phyloP scores from a whole-genome alignment of 2,329 filamentous ascomycete species.

The Epichloe gansuensis region DNA sequence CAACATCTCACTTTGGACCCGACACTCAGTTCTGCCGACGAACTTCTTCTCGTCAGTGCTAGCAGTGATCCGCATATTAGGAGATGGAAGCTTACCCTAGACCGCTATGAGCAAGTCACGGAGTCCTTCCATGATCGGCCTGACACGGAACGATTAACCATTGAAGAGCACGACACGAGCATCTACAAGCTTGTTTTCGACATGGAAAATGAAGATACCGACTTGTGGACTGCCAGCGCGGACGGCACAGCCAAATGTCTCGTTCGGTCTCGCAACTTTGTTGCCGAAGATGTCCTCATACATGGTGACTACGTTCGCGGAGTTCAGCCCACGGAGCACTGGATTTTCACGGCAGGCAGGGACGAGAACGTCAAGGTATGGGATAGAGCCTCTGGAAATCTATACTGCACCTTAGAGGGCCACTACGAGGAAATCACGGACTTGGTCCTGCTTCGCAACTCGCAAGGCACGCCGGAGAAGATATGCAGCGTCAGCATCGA shows the following conservation, averaged over 20 bases:
- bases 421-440: conserved; percentile 92
- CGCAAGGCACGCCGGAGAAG: conserved; percentile 24
- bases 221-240: conserved; percentile 86
- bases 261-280: conserved; percentile 54
- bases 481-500: conserved; percentile 83
- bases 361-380: conserved; percentile 89
- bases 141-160: conserved; percentile 33
- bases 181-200: conserved; percentile 74
- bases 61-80: conserved; percentile 72
- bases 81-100: conserved; percentile 52
- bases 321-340: conserved; percentile 60
- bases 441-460: conserved; percentile 46
- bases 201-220: conserved; percentile 42
- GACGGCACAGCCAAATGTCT: conserved; percentile 82
- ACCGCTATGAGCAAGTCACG: conserved; percentile 40
- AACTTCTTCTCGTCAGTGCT: conserved; percentile 58
- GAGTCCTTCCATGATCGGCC: conserved; percentile 30
- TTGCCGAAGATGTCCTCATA: conserved; percentile 54
- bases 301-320: conserved; percentile 89
- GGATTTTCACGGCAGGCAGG: conserved; percentile 76
- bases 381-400: conserved; percentile 60
- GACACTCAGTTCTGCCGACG: conserved; percentile 33
- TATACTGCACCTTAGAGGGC: conserved; percentile 63
- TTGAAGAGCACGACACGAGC: conserved; percentile 79
- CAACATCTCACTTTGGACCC: conserved; percentile 70